A percentile compares a stretch with the other conserved stretches of the same genome.
Evolutionary conservation across 2,329 filamentous ascomycete species (phyloP).

Genomic region (Capronia americana): DNA sequence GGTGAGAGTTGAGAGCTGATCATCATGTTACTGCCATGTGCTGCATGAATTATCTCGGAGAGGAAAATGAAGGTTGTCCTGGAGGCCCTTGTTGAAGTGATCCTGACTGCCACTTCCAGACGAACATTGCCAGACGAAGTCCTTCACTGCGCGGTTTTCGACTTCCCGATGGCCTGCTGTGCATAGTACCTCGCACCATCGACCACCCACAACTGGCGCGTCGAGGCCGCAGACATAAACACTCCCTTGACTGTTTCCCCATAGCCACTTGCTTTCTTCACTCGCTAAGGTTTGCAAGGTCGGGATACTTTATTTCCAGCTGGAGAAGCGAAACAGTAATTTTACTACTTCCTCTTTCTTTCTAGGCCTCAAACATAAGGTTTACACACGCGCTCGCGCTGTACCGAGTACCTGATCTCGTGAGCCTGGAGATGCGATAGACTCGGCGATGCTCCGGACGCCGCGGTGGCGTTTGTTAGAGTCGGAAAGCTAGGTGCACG

Average conservation of each 20-base stretch:
- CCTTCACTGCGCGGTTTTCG: neutral
- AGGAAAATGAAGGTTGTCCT: neutral
- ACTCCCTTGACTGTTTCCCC: neutral
- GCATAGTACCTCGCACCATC: neutral
- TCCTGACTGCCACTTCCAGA: neutral
- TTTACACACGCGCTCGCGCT: slow-evolving; percentile 5
- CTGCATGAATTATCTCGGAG: neutral
- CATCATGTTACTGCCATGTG: neutral
- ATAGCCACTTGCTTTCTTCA: neutral
- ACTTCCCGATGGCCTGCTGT: neutral
- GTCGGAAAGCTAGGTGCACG: neutral
- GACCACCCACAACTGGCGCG: neutral
- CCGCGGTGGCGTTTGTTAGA: slow-evolving; percentile 1
- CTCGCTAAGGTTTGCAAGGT: neutral
- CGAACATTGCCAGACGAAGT: neutral
- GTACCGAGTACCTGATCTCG: neutral
- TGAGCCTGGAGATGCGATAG: neutral
- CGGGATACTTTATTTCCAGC: neutral
- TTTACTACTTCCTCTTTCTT: slow-evolving; percentile 9
- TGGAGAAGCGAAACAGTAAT: slow-evolving; percentile 7
- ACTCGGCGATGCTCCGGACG: slow-evolving; percentile 17
- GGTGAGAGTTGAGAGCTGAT: neutral
- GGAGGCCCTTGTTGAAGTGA: neutral
- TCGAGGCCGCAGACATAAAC: neutral
- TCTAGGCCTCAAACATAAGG: slow-evolving; percentile 2